Conservation (phyloP, 768 basidiomycete genomes). For the Auricularia cornea region DNA sequence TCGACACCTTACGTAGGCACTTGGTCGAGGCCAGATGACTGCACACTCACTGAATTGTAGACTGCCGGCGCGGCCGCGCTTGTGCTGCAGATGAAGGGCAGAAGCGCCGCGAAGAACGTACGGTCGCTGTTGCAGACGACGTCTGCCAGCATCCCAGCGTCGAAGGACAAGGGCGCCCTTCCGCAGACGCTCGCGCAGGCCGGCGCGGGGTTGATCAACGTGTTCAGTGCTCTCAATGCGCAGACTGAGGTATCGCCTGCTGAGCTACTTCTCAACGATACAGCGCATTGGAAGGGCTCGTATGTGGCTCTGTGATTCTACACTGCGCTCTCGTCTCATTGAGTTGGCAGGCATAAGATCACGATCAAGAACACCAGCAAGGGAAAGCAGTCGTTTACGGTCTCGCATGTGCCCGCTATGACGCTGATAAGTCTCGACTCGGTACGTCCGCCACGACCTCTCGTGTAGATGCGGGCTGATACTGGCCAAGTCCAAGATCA, state of each 20-base stretch:
- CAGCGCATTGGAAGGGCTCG: constrained; percentile 37
- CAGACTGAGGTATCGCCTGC: constrained; percentile 45
- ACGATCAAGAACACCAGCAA: background rate
- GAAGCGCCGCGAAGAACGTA: constrained; percentile 22
- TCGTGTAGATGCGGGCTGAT: background rate
- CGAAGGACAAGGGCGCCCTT: constrained; percentile 40
- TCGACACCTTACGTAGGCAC: constrained; percentile 1
- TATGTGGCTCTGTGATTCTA: background rate
- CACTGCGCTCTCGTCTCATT: too few species aligned
- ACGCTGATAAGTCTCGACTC: background rate
- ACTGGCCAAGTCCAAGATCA: background rate
- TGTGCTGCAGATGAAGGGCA: constrained; percentile 33
- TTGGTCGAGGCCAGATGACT: too few species aligned
- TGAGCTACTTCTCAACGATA: constrained; percentile 58
- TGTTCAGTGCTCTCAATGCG: constrained; percentile 47
- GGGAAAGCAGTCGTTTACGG: background rate
- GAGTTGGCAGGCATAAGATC: background rate
- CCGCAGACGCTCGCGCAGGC: constrained; percentile 45
- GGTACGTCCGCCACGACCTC: background rate
- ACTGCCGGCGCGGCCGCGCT: constrained; percentile 39
- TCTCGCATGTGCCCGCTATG: background rate
- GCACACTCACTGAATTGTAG: constrained; percentile 35
- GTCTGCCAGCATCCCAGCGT: constrained; percentile 34
- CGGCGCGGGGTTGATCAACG: constrained; percentile 49
- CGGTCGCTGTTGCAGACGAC: constrained; percentile 42